Evolutionary conservation across 1,284 basidiomycete species (phyloP).

Genomic region (Cutaneotrichosporon mucoides): DNA sequence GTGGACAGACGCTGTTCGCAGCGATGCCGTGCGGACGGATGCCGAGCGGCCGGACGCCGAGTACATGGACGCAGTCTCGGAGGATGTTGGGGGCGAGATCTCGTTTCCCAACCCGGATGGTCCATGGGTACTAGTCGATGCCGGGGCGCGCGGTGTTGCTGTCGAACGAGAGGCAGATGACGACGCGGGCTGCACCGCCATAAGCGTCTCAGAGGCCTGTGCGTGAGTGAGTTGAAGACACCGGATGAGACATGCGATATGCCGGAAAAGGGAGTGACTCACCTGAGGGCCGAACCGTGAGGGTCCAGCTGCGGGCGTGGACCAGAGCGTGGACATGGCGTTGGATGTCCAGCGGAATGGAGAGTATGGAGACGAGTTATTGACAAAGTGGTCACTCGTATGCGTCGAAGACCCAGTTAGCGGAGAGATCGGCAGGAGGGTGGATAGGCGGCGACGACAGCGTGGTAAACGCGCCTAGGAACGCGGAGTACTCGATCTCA

Average conservation of each 20-base stretch:
- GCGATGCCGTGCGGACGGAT: background rate
- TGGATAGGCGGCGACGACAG: too few species aligned
- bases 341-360: too few species aligned
- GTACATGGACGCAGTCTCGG: background rate
- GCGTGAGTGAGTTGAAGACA: background rate
- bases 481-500: too few species aligned
- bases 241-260: background rate
- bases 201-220: background rate
- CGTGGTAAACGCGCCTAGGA: too few species aligned
- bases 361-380: too few species aligned
- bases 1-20: background rate
- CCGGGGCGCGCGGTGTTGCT: background rate
- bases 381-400: too few species aligned
- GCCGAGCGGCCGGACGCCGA: conserved; percentile 1
- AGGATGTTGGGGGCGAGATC: background rate
- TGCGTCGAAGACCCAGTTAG: too few species aligned
- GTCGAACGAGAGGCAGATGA: background rate
- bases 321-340: background rate
- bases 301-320: background rate
- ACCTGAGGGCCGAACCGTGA: background rate
- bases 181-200: background rate
- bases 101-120: background rate
- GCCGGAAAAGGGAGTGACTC: background rate
- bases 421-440: too few species aligned
- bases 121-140: background rate